phyloP scores from a whole-genome alignment of 768 basidiomycete species.

The Macrolepiota fuliginosa region DNA sequence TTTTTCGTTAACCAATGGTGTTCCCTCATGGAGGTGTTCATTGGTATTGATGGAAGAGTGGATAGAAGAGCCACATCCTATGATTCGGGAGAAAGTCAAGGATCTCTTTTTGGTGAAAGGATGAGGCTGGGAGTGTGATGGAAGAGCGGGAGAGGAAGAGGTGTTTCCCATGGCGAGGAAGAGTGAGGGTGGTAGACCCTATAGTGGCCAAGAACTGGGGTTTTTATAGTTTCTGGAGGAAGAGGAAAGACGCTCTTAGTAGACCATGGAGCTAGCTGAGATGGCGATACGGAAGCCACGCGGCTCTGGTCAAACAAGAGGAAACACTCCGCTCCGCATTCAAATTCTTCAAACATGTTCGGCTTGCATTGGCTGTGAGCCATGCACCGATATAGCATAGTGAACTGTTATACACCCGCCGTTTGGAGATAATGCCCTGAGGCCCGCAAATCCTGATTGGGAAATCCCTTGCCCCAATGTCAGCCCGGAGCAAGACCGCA shows the following conservation, averaged over 20 bases:
- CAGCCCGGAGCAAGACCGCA: not conserved
- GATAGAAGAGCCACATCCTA: constrained; percentile 13
- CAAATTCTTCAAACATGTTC: not conserved
- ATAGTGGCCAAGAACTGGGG: not conserved
- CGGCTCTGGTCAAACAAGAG: constrained; percentile 24
- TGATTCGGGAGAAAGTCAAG: constrained; percentile 6
- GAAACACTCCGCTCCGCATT: constrained; percentile 17
- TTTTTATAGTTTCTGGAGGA: constrained; percentile 5
- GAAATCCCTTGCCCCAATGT: not conserved
- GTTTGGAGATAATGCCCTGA: not conserved
- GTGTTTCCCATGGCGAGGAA: constrained; percentile 14
- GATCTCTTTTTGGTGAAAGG: constrained; percentile 1
- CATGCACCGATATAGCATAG: not conserved
- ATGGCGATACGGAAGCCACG: constrained; percentile 12
- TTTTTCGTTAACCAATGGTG: constrained; percentile 9
- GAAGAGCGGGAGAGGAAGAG: constrained; percentile 8
- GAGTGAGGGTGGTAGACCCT: not conserved
- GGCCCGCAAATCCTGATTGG: not conserved
- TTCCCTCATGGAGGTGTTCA: constrained; percentile 11
- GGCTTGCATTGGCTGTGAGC: not conserved
- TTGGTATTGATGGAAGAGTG: constrained; percentile 8
- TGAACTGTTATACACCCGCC: not conserved
- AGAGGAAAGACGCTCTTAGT: not conserved
- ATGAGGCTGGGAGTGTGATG: not conserved
- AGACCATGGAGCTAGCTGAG: not conserved